Base-by-base conservation (phyloP, 2,329 filamentous ascomycete species). In the Xylariaceae sp. region DNA sequence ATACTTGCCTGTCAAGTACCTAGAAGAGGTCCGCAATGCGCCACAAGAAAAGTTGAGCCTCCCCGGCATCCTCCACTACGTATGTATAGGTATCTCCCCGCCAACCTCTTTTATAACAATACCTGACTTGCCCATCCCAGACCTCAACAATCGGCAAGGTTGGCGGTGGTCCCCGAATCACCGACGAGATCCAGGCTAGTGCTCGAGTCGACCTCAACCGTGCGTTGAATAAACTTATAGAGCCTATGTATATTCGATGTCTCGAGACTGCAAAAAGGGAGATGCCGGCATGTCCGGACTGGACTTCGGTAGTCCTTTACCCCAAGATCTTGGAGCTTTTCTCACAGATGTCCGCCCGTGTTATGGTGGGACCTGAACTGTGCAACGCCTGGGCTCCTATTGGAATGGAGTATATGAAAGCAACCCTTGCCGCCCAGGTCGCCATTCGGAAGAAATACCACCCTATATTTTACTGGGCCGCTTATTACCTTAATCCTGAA, bases 361-460 rank as follows among this genome's bases (percentile, higher is more conserved):
- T 54, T n/a, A 56, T 56, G 54, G 54, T 54, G 6, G 49, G 52
- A 11, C 45, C 52, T 14, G 48, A 56, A 21, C 49, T 56, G 10
- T 49, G 52, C 32, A 32, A 34, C 17, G 54, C 37, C 8, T 56
- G 52, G 50, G 42, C 44, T 11, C 37, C 49, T 6, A 49, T 55
- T 35, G 41, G 50, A 5, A 47, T 51, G 19, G 42, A 44, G 22
- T 55, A 57, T 23, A 48, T 57, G 38, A 47, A 20, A 20, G 21
- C 37, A 29, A 46, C 45, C 23, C 46, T 55, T 35, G 45, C 47
- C 22, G 51, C 55, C 10, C 53, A 50, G 17, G 37, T 37, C 12
- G 48, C 45, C 23, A 48, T 55, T 19, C 47, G 49, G 12, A 45
- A 48, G 11, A 48, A 42, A 38, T 52, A 55, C 42, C 46, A 45